A percentile compares a stretch with the other conserved stretches of the same genome.
Conservation (phyloP, 108 stramenopile genomes). For the Fistulifera pelliculosa region DNA sequence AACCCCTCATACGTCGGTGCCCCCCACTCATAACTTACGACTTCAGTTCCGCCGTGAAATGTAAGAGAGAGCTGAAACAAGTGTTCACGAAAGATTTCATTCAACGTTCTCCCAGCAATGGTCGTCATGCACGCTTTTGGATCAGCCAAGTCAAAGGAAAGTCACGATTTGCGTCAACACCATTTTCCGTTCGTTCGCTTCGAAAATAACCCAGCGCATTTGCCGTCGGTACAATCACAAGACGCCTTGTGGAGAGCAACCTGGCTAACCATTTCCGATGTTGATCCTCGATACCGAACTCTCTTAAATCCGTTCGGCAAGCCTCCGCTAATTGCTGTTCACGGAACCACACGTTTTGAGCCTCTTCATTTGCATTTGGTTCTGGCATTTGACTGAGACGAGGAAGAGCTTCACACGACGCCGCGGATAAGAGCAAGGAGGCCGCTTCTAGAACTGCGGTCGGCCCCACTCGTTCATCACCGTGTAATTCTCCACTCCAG, state of each 20-base stretch:
- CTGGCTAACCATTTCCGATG: constrained; percentile 75
- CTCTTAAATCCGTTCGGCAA: constrained; percentile 38
- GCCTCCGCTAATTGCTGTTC: constrained; percentile 20
- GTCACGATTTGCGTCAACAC: constrained; percentile 48
- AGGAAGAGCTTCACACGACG: constrained; percentile 70
- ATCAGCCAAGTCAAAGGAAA: constrained; percentile 38
- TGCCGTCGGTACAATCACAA: constrained; percentile 74
- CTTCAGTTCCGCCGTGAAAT: constrained; percentile 93
- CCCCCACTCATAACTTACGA: constrained; percentile 92
- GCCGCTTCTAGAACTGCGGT: constrained; percentile 46
- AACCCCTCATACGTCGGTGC: constrained; percentile 34
- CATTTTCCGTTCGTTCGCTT: constrained; percentile 25
- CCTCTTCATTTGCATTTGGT: background rate
- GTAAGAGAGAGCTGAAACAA: constrained; percentile 90
- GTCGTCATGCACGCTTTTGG: constrained; percentile 76
- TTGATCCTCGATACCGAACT: constrained; percentile 40
- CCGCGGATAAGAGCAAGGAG: constrained; percentile 43
- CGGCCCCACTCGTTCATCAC: constrained; percentile 94
- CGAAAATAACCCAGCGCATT: constrained; percentile 73
- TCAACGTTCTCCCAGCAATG: constrained; percentile 80
- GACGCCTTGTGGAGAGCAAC: constrained; percentile 71
- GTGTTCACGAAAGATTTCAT: constrained; percentile 88
- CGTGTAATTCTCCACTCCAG: constrained; percentile 89
- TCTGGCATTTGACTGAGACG: background rate
- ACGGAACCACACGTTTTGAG: background rate